A percentile compares a stretch with the other conserved stretches of the same genome.
phyloP scores from a whole-genome alignment of 352 stramenopile species.

The Pythium sukuiense region DNA sequence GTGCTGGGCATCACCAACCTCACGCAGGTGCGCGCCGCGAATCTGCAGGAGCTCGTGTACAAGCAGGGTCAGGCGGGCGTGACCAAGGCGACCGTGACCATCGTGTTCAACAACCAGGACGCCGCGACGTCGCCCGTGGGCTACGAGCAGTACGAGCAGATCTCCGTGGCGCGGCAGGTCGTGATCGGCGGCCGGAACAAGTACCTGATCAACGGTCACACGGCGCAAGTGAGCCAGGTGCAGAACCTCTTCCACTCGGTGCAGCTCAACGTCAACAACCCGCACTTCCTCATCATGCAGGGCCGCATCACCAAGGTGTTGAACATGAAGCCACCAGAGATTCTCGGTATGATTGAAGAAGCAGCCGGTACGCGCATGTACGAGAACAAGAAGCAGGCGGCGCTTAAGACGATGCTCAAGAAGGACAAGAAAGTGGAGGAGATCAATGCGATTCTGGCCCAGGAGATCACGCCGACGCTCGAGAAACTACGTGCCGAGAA shows the following conservation, averaged over 20 bases:
- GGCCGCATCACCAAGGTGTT: constrained; percentile 98
- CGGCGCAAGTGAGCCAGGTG: constrained; percentile 96
- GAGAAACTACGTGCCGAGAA: constrained; percentile 97
- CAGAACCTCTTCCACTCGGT: constrained; percentile 99
- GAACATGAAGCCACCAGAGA: constrained; percentile 99
- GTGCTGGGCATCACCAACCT: constrained; percentile 99
- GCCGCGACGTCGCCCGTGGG: constrained; percentile 90
- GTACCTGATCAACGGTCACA: constrained; percentile 99
- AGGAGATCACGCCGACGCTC: constrained; percentile 99
- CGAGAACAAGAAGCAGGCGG: constrained; percentile 98
- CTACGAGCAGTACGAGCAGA: constrained; percentile 98
- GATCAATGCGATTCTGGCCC: constrained; percentile 97
- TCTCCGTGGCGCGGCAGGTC: constrained; percentile 98
- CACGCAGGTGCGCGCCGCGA: constrained; percentile 96
- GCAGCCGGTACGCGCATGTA: constrained; percentile 99
- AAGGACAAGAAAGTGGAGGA: constrained; percentile 99
- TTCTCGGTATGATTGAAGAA: constrained; percentile 99
- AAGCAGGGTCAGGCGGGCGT: constrained; percentile 99
- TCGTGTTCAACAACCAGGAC: constrained; percentile 99
- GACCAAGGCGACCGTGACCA: constrained; percentile 98
- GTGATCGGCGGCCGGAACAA: constrained; percentile 99
- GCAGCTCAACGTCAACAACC: constrained; percentile 99
- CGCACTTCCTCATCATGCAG: constrained; percentile 99
- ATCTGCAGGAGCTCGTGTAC: constrained; percentile 99
- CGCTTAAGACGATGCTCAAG: constrained; percentile 99